Evolutionary conservation across 2,329 filamentous ascomycete species (phyloP), one percentile per base, ranked within the genome.

Genomic region (Zasmidium citrigriseum): DNA sequence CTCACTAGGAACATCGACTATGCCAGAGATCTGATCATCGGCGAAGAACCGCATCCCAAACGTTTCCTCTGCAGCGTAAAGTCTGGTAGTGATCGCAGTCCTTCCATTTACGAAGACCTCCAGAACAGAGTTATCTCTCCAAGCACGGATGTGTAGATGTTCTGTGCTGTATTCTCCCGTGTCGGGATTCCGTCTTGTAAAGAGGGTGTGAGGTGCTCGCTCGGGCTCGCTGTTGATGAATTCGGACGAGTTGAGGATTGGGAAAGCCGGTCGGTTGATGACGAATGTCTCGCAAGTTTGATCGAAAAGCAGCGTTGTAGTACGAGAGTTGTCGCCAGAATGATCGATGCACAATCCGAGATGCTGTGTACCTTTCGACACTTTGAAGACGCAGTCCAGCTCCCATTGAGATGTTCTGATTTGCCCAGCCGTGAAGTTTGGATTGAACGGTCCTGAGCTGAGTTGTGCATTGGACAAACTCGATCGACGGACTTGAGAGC

Each of bases 91-190:
- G 16, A 80, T 73, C 2, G 72, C 75, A 14, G 73, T 77, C 11
- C 78, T 68, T 9, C 72, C 72, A 57, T 81, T 80, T 4, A 77
- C 74, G 59, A 80, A 81, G 0, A 80, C 72, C 60, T 81, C 78
- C 2, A 81, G 63, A 4, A 79, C 76, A 21, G 73, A 76, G 21
- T 62, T 70, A 55, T 81, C 78, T 49, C 74, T 75, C 64, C 76
- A 77, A 0, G 75, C 71, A 18, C 70, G 74, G n/a, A 81, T 67
- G n/a, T 67, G 68, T 0, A 81, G 68, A 1, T 66, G 61, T 59
- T 80, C 62, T 11, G 50, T 61, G 4, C 55, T 48, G 11, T 41
- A 4, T 22, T 27, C 25, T 14, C 55, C 54, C 3, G 59, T 60
- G 3, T 7, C 20, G 2, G 60, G 57, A 58, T 63, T 48, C 9